Percentiles rank a stretch among this genome's conserved stretches.
Conservation (phyloP, 139 green algal genomes). For the Zygnema cylindricum region DNA sequence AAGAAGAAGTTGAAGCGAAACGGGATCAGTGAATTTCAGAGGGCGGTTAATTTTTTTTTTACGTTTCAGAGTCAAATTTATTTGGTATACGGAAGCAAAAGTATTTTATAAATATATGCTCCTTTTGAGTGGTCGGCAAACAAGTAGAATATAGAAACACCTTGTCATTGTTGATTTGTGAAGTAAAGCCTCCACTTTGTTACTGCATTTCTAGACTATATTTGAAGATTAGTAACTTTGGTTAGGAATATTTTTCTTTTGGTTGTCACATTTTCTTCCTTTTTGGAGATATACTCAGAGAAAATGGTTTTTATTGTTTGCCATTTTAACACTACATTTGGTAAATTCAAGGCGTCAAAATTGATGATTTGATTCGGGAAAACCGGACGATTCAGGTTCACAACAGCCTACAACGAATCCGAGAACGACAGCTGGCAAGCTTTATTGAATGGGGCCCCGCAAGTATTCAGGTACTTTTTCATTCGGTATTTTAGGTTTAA, state of each 20-base stretch:
- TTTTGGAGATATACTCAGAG: background rate
- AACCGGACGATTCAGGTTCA: constrained; percentile 77
- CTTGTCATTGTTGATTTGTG: too few relatives aligned
- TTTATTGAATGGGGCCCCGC: constrained; percentile 99
- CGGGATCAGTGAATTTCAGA: too few relatives aligned
- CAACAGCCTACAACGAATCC: constrained; percentile 94
- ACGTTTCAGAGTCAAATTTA: too few relatives aligned
- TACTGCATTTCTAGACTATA: background rate
- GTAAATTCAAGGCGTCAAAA: background rate
- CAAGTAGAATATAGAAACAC: too few relatives aligned
- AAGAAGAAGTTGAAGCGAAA: too few relatives aligned
- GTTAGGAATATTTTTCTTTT: background rate
- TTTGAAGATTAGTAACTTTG: background rate
- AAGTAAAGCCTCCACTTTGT: too few relatives aligned
- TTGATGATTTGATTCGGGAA: background rate
- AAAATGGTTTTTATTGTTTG: constrained; percentile 2
- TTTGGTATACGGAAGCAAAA: too few relatives aligned
- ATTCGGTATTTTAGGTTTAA: too few relatives aligned
- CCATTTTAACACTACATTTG: constrained; percentile 28
- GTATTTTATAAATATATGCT: too few relatives aligned
- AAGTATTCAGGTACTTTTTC: constrained; percentile 89
- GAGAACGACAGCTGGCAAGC: constrained; percentile 89
- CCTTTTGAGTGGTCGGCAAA: too few relatives aligned
- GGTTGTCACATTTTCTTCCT: background rate
- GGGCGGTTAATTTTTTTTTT: too few relatives aligned